Evolutionary conservation across 2,329 filamentous ascomycete species (phyloP).

Genomic region (Colletotrichum destructivum): DNA sequence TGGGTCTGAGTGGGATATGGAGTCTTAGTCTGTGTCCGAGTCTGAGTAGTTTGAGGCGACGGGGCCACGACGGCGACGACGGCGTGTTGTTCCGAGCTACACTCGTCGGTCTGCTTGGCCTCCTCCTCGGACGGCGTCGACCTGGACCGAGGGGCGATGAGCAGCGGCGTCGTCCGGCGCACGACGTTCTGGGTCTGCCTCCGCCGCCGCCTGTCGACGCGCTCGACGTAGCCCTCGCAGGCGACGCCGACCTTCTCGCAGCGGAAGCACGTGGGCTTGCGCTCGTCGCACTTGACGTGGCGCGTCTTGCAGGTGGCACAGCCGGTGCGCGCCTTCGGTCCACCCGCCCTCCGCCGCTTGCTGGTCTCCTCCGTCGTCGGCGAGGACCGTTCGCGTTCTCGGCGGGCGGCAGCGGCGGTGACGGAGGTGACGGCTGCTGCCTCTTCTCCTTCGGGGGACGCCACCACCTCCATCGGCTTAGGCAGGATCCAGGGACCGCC

Average conservation of each 20-base stretch:
- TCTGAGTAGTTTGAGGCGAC: neutral
- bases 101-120: too few species aligned
- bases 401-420: too few species aligned
- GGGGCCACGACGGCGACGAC: neutral
- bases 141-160: constrained; percentile 19
- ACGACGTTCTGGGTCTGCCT: constrained; percentile 1
- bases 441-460: neutral
- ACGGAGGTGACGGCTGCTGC: too few species aligned
- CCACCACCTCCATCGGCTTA: constrained; percentile 7
- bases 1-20: too few species aligned
- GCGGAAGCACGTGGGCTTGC: constrained; percentile 45
- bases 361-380: constrained; percentile 15
- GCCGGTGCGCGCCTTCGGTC: constrained; percentile 39
- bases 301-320: constrained; percentile 46
- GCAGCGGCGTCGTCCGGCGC: constrained; percentile 9
- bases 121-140: neutral
- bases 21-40: too few species aligned
- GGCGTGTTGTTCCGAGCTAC: neutral
- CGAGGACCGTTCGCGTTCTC: constrained; percentile 9
- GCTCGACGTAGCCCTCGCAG: constrained; percentile 39
- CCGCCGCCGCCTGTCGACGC: constrained; percentile 10
- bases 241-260: constrained; percentile 30
- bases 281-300: constrained; percentile 51
- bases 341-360: constrained; percentile 31
- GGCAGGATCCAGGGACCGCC: constrained; percentile 21